Conservation (phyloP, 2,329 filamentous ascomycete genomes). For the Penicillium concentricum region DNA sequence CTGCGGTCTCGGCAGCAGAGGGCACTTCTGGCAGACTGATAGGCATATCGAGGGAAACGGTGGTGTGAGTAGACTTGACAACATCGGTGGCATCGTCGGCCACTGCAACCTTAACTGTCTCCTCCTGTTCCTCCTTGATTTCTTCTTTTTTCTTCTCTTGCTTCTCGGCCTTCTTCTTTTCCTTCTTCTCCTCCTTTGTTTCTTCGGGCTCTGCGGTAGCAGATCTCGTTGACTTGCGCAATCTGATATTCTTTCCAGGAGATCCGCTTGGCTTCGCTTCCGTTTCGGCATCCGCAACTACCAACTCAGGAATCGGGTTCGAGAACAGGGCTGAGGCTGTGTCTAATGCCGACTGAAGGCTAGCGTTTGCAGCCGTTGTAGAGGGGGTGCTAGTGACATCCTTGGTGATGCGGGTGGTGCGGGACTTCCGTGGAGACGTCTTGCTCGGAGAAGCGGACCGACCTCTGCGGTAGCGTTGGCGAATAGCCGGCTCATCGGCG, state of each 20-base stretch:
- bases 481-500: slow-evolving; percentile 41
- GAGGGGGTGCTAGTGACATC: slow-evolving; percentile 48
- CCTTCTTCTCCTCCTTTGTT: slow-evolving; percentile 35
- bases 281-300: slow-evolving; percentile 25
- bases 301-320: slow-evolving; percentile 22
- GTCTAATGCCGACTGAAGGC: slow-evolving; percentile 50
- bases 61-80: slow-evolving; percentile 67
- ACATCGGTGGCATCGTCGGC: slow-evolving; percentile 57
- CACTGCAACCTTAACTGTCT: slow-evolving; percentile 59
- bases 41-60: slow-evolving; percentile 74
- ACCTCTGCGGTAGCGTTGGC: slow-evolving; percentile 52
- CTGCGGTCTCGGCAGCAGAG: slow-evolving; percentile 72
- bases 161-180: slow-evolving; percentile 42
- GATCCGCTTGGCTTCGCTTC: slow-evolving; percentile 20
- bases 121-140: slow-evolving; percentile 47
- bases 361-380: slow-evolving; percentile 49
- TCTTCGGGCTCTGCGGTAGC: slow-evolving; percentile 21
- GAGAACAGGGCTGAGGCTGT: slow-evolving; percentile 35
- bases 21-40: slow-evolving; percentile 65
- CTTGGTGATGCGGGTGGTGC: slow-evolving; percentile 50
- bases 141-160: slow-evolving; percentile 40
- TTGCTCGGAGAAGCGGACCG: slow-evolving; percentile 60
- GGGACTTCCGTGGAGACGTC: slow-evolving; percentile 55
- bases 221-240: slow-evolving; percentile 24
- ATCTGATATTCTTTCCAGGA: slow-evolving; percentile 21